phyloP scores from a whole-genome alignment of 179 eudicot genomes.

The Camellia oleifera region DNA sequence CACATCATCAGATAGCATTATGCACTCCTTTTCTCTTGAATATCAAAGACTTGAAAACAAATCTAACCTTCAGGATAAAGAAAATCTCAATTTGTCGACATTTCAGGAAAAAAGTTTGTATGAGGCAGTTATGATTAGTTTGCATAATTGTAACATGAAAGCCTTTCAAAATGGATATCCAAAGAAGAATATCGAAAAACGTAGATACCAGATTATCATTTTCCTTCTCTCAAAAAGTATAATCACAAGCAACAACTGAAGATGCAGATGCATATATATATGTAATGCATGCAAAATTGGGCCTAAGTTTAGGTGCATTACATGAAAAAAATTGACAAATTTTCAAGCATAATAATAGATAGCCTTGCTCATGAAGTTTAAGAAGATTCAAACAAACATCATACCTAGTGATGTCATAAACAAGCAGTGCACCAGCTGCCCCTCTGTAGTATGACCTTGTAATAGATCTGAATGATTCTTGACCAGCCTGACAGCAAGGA shows the following conservation, averaged over 20 bases:
- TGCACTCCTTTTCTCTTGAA: neutral
- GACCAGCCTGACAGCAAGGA: constrained; percentile 35
- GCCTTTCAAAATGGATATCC: neutral
- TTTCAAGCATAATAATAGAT: neutral
- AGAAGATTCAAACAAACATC: neutral
- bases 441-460: constrained; percentile 55
- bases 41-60: neutral
- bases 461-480: constrained; percentile 46
- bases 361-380: neutral
- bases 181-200: neutral
- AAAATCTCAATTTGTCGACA: neutral
- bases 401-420: constrained; percentile 44
- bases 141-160: neutral
- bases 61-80: neutral
- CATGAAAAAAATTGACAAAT: neutral
- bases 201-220: neutral
- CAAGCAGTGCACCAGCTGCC: constrained; percentile 48
- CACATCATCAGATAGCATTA: neutral
- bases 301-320: neutral
- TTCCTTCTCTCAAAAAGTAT: neutral
- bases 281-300: neutral
- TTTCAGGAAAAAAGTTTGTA: neutral
- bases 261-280: neutral
- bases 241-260: neutral
- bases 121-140: too few relatives aligned